phyloP scores from a whole-genome alignment of 2,329 filamentous ascomycete species.

The Colletotrichum endophyticum region DNA sequence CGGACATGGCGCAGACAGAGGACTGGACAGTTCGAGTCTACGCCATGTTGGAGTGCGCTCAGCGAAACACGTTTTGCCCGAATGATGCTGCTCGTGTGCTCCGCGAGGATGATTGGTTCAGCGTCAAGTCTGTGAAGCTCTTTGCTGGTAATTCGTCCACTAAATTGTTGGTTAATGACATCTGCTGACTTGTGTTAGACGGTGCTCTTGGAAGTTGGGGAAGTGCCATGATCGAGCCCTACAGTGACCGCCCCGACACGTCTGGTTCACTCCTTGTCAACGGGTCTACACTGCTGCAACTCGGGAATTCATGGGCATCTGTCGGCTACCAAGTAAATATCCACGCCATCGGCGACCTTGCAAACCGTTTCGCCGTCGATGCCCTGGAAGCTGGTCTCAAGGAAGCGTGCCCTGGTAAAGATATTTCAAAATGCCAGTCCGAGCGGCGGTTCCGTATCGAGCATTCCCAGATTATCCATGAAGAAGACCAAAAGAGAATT shows the following conservation, averaged over 20 bases:
- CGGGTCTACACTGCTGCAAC: conserved; percentile 57
- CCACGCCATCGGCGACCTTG: conserved; percentile 74
- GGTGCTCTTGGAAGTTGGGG: conserved; percentile 76
- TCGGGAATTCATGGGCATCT: conserved; percentile 63
- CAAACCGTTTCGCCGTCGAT: conserved; percentile 68
- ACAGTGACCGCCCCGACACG: conserved; percentile 65
- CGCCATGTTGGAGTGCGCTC: conserved; percentile 70
- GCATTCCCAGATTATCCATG: conserved; percentile 73
- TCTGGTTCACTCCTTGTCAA: conserved; percentile 72
- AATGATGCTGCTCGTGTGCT: conserved; percentile 49
- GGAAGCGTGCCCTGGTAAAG: conserved; percentile 51
- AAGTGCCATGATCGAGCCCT: conserved; percentile 73
- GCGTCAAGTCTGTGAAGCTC: conserved; percentile 69
- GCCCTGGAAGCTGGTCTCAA: conserved; percentile 63
- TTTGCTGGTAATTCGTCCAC: conserved; percentile 60
- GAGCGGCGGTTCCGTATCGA: conserved; percentile 69
- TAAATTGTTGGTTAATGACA: not conserved
- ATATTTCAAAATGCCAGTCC: conserved; percentile 56
- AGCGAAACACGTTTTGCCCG: conserved; percentile 68
- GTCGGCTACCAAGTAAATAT: conserved; percentile 73
- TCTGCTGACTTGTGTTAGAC: conserved; percentile 45
- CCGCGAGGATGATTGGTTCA: conserved; percentile 56
- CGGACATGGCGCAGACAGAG: conserved; percentile 49
- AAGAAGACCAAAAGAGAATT: conserved; percentile 66
- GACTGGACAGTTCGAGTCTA: conserved; percentile 70